phyloP scores from a whole-genome alignment of 2,329 filamentous ascomycete genomes.

The Cryphonectria parasitica region DNA sequence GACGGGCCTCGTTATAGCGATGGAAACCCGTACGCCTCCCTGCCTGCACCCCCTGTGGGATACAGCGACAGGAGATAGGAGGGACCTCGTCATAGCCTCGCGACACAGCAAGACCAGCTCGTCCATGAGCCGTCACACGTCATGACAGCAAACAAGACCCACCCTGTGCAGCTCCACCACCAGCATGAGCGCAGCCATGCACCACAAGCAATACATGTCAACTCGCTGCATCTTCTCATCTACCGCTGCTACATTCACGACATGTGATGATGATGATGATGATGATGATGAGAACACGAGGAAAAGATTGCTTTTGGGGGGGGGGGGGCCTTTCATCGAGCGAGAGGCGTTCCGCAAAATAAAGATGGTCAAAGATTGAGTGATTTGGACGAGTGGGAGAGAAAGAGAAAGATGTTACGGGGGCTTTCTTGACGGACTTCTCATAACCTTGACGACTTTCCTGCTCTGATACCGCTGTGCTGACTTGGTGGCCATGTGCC shows the following conservation, averaged over 20 bases:
- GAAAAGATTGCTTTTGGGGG: neutral
- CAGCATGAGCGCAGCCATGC: slow-evolving; percentile 4
- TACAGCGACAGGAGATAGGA: slow-evolving; percentile 43
- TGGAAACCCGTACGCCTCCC: slow-evolving; percentile 49
- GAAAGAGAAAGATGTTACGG: neutral
- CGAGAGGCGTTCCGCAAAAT: slow-evolving; percentile 11
- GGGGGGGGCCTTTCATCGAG: slow-evolving; percentile 19
- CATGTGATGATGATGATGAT: slow-evolving; percentile 21
- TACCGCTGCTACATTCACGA: slow-evolving; percentile 18
- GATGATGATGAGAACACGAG: neutral
- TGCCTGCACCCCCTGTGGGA: slow-evolving; percentile 48
- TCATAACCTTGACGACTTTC: slow-evolving; percentile 24
- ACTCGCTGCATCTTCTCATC: slow-evolving; percentile 2
- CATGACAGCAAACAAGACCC: neutral
- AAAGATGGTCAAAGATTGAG: slow-evolving; percentile 10
- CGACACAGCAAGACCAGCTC: neutral
- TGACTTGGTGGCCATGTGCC: slow-evolving; percentile 21
- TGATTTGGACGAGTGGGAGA: slow-evolving; percentile 3
- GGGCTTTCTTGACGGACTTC: slow-evolving; percentile 24
- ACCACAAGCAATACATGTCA: slow-evolving; percentile 9
- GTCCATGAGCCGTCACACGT: neutral
- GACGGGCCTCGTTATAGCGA: slow-evolving; percentile 53
- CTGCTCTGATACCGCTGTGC: slow-evolving; percentile 15
- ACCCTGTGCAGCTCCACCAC: neutral
- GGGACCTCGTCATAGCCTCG: slow-evolving; percentile 18